A percentile compares a stretch with the other conserved stretches of the same genome.
Conservation (phyloP, 208 protist genomes). For the Trypanosoma mega region DNA sequence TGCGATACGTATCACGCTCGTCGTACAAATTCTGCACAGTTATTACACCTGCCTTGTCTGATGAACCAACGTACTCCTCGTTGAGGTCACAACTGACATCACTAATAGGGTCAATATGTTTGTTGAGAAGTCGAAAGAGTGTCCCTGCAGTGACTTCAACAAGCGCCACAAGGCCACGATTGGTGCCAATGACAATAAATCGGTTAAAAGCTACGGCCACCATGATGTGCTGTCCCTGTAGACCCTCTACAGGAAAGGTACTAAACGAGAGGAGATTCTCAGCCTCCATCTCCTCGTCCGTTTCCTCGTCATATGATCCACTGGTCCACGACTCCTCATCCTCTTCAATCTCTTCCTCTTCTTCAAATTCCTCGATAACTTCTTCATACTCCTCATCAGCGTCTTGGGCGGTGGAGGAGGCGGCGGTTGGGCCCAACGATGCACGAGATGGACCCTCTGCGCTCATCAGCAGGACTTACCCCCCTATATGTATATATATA, state of each 20-base stretch:
- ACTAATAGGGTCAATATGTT: slow-evolving; percentile 54
- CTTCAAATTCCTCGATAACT: slow-evolving; percentile 26
- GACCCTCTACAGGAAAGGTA: slow-evolving; percentile 31
- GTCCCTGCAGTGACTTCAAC: slow-evolving; percentile 28
- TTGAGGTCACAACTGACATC: slow-evolving; percentile 51
- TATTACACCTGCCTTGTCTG: slow-evolving; percentile 52
- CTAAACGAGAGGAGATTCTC: slow-evolving; percentile 57
- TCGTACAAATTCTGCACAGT: slow-evolving; percentile 40
- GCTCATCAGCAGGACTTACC: not conserved
- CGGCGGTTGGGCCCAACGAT: not conserved
- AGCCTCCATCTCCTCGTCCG: slow-evolving; percentile 20
- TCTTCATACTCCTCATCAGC: slow-evolving; percentile 31
- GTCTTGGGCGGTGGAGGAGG: not conserved
- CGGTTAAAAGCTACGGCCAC: slow-evolving; percentile 35
- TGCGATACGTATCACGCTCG: slow-evolving; percentile 36
- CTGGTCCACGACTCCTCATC: slow-evolving; percentile 11
- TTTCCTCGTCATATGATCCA: slow-evolving; percentile 6
- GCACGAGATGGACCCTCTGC: not conserved
- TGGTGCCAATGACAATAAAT: slow-evolving; percentile 64
- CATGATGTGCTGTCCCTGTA: slow-evolving; percentile 65
- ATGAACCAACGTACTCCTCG: slow-evolving; percentile 50
- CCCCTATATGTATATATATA: not conserved
- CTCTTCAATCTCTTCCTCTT: slow-evolving; percentile 28
- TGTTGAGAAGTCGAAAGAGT: slow-evolving; percentile 22
- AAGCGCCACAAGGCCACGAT: slow-evolving; percentile 59